phyloP scores from a whole-genome alignment of 2,329 filamentous ascomycete species.

The Malbranchea zuffiana region DNA sequence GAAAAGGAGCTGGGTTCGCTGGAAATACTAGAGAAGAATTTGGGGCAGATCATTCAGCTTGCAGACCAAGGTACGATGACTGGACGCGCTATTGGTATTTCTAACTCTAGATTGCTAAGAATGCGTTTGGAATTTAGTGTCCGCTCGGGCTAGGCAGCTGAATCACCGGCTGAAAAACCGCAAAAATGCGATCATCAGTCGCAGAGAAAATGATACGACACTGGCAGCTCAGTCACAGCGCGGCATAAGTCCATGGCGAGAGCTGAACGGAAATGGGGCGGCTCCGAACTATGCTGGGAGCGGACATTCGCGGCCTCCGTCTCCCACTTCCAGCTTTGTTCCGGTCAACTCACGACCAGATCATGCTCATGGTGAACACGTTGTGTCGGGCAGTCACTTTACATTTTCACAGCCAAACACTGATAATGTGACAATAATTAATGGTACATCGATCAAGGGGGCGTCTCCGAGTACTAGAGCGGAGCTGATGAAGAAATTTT shows the following conservation, averaged over 20 bases:
- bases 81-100: constrained; percentile 3
- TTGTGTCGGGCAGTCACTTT: constrained; percentile 26
- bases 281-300: constrained; percentile 20
- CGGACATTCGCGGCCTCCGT: constrained; percentile 28
- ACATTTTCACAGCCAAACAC: constrained; percentile 33
- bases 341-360: constrained; percentile 47
- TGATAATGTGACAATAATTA: constrained; percentile 40
- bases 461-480: constrained; percentile 46
- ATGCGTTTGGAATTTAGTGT: constrained; percentile 37
- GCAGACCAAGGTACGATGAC: constrained; percentile 58
- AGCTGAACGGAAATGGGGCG: constrained; percentile 22
- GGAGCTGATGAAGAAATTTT: constrained; percentile 54
- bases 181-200: constrained; percentile 58
- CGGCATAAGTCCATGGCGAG: constrained; percentile 30
- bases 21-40: constrained; percentile 69
- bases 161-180: constrained; percentile 70
- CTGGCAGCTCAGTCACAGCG: constrained; percentile 24
- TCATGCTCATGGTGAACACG: constrained; percentile 29
- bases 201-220: constrained; percentile 41
- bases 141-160: constrained; percentile 61
- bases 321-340: constrained; percentile 44
- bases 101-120: constrained; percentile 8
- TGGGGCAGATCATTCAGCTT: constrained; percentile 65
- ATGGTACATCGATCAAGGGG: constrained; percentile 40
- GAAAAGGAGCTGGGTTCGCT: constrained; percentile 72